Evolutionary conservation across 2,329 filamentous ascomycete species (phyloP).

Genomic region (Fusarium vanettenii): DNA sequence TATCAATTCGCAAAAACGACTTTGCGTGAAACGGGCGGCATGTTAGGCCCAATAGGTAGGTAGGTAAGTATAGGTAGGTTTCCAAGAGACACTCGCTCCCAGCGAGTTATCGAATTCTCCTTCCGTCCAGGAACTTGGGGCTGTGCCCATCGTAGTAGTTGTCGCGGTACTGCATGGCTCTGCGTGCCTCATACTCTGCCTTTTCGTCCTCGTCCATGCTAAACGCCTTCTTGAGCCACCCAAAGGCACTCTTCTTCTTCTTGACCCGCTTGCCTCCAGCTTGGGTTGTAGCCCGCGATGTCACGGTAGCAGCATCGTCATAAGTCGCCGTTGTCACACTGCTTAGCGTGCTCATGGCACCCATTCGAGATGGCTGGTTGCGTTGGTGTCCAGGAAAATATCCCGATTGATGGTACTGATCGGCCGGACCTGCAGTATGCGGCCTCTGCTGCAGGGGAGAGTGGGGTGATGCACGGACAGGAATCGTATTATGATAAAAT

Average conservation of each 20-base stretch:
- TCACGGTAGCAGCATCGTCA: slow-evolving; percentile 49
- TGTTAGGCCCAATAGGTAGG: not conserved
- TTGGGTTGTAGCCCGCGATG: slow-evolving; percentile 42
- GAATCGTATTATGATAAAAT: slow-evolving; percentile 60
- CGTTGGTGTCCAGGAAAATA: slow-evolving; percentile 55
- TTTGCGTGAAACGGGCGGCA: slow-evolving; percentile 25
- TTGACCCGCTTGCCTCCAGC: slow-evolving; percentile 61
- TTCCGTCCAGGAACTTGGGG: slow-evolving; percentile 68
- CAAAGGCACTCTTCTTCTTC: slow-evolving; percentile 76
- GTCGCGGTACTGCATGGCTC: slow-evolving; percentile 57
- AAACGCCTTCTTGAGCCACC: slow-evolving; percentile 77
- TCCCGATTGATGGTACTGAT: slow-evolving; percentile 45
- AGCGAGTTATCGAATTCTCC: slow-evolving; percentile 52
- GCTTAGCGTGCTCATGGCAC: slow-evolving; percentile 67
- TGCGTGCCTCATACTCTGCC: slow-evolving; percentile 68
- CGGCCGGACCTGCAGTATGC: slow-evolving; percentile 60
- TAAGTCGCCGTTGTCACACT: slow-evolving; percentile 62
- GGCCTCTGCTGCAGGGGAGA: slow-evolving; percentile 71
- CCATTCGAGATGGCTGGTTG: slow-evolving; percentile 64
- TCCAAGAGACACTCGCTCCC: slow-evolving; percentile 7
- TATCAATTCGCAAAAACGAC: slow-evolving; percentile 41
- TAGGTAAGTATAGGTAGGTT: slow-evolving; percentile 6
- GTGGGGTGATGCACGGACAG: slow-evolving; percentile 71
- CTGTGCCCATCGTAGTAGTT: slow-evolving; percentile 63
- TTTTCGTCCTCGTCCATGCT: slow-evolving; percentile 73